These are phyloP conservation scores for Pezicula rhizophila DNA, from an alignment of 2,329 filamentous ascomycete genomes.

Conservation along the genomic window DNA sequence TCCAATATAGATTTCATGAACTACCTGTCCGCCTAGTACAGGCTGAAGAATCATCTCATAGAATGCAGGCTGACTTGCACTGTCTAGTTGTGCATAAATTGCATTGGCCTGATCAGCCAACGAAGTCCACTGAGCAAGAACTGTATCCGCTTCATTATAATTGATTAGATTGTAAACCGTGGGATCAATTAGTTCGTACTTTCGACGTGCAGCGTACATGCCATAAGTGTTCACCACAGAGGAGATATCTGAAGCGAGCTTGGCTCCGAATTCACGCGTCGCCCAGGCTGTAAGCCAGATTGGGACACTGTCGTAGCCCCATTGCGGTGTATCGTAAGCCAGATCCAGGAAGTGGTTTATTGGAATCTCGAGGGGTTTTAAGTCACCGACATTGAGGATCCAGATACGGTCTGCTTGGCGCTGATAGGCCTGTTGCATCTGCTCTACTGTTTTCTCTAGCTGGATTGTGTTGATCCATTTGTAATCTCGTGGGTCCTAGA, in stretches of 20 bases:
- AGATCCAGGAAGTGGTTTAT: slow-evolving; percentile 64
- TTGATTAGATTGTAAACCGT: slow-evolving; percentile 55
- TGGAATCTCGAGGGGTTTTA: slow-evolving; percentile 56
- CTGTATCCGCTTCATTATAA: slow-evolving; percentile 56
- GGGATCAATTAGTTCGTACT: slow-evolving; percentile 56
- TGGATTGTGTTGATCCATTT: slow-evolving; percentile 63
- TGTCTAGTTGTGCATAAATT: slow-evolving; percentile 48
- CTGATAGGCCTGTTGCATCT: slow-evolving; percentile 54
- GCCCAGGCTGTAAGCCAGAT: slow-evolving; percentile 53
- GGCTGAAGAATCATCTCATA: slow-evolving; percentile 59
- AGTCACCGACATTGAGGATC: slow-evolving; percentile 60
- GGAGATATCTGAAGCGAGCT: slow-evolving; percentile 41
- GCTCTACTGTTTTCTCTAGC: slow-evolving; percentile 56
- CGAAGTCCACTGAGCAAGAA: slow-evolving; percentile 48
- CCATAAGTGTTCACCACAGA: slow-evolving; percentile 50
- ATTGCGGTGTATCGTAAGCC: slow-evolving; percentile 56
- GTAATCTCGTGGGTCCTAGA: slow-evolving; percentile 35
- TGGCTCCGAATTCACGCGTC: slow-evolving; percentile 47
- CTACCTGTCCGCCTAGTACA: slow-evolving; percentile 48
- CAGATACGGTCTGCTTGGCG: slow-evolving; percentile 48
- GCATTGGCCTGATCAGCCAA: slow-evolving; percentile 48
- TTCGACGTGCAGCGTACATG: slow-evolving; percentile 50
- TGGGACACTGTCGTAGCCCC: slow-evolving; percentile 48
- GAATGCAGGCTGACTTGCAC: slow-evolving; percentile 48
- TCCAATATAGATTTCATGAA: slow-evolving; percentile 47